phyloP scores from a whole-genome alignment of 1,284 basidiomycete genomes.

The Apiotrichum gracile region DNA sequence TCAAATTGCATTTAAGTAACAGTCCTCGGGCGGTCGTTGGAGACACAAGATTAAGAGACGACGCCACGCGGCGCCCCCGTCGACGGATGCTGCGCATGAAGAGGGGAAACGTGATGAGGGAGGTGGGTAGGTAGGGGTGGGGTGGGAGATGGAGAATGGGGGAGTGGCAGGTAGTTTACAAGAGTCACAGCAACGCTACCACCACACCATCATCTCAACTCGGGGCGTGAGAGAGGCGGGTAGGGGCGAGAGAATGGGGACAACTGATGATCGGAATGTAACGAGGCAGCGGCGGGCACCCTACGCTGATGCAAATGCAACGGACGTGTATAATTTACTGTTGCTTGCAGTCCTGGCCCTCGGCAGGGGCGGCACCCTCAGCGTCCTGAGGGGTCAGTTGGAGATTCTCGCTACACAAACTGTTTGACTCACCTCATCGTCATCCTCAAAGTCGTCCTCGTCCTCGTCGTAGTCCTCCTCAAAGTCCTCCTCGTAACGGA shows the following conservation, averaged over 20 bases:
- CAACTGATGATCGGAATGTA: neutral
- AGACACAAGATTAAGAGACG: constrained; percentile 2
- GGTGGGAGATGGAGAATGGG: neutral
- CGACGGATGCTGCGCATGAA: neutral
- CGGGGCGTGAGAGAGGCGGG: too few species aligned
- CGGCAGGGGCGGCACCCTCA: constrained; percentile 19
- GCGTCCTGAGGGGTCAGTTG: constrained; percentile 21
- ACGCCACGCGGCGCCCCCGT: neutral
- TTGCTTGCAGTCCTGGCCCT: constrained; percentile 42
- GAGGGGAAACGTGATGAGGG: neutral
- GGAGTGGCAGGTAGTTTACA: too few species aligned
- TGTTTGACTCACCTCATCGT: constrained; percentile 26
- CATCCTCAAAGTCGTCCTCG: constrained; percentile 52
- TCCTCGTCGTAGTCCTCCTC: constrained; percentile 63
- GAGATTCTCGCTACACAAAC: neutral
- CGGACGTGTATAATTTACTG: constrained; percentile 23
- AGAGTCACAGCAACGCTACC: too few species aligned
- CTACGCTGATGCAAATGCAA: neutral
- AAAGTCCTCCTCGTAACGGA: constrained; percentile 76
- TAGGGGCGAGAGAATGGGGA: too few species aligned
- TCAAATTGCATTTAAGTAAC: constrained; percentile 7
- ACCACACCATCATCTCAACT: too few species aligned
- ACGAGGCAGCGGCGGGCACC: neutral
- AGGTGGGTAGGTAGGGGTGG: neutral
- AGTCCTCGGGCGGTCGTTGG: constrained; percentile 1